These are phyloP conservation scores for Solanum peruvianum DNA, from an alignment of 257 asterid genomes.

Conservation along the genomic window DNA sequence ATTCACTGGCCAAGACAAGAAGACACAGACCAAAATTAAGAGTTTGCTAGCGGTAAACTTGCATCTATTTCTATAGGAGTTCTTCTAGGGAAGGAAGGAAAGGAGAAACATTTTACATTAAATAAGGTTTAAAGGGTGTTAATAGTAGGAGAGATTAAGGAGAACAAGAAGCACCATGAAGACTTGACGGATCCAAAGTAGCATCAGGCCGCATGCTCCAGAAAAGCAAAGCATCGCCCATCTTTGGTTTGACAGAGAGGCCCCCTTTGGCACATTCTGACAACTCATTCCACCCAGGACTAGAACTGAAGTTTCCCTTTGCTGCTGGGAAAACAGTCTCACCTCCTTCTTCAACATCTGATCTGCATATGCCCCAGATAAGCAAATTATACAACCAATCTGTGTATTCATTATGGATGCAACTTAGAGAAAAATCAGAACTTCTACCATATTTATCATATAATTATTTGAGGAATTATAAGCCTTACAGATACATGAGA, in stretches of 20 bases:
- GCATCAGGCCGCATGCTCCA: conserved; percentile 96
- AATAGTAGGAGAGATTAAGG: background rate
- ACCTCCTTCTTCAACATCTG: conserved; percentile 98
- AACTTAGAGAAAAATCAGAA: background rate
- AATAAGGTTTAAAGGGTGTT: background rate
- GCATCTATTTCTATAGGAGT: background rate
- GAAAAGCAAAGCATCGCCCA: conserved; percentile 82
- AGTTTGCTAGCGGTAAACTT: background rate
- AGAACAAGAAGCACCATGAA: conserved; percentile 43
- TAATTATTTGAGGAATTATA: background rate
- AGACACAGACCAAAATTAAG: background rate
- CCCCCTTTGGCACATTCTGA: conserved; percentile 79
- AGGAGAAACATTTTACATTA: background rate
- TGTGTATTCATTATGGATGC: background rate
- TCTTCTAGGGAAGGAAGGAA: background rate
- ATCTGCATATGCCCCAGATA: conserved; percentile 34
- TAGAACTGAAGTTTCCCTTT: conserved; percentile 49
- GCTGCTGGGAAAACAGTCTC: conserved; percentile 87
- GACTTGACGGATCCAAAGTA: conserved; percentile 62
- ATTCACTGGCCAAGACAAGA: background rate
- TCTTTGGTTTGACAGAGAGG: conserved; percentile 60
- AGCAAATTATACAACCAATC: background rate
- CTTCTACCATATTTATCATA: background rate
- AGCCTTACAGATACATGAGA: conserved; percentile 80
- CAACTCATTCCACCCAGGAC: conserved; percentile 49